phyloP scores from a whole-genome alignment of 768 basidiomycete genomes.

The Goffeauzyma gilvescens region DNA sequence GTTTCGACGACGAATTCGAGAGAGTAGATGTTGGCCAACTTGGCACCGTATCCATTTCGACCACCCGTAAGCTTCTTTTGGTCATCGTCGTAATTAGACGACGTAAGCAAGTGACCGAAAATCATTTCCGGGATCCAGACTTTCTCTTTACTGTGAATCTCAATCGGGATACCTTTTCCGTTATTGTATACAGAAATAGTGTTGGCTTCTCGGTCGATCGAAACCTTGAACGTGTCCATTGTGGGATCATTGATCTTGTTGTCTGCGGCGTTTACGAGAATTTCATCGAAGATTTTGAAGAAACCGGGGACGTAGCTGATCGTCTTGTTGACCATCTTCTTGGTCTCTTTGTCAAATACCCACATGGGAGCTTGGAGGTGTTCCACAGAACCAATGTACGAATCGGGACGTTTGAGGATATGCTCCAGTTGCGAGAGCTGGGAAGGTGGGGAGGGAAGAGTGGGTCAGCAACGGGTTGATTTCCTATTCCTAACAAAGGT shows the following conservation, averaged over 20 bases:
- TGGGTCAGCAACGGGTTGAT: too few species aligned
- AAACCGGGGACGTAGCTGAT: conserved; percentile 83
- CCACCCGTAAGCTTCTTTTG: conserved; percentile 98
- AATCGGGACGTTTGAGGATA: conserved; percentile 35
- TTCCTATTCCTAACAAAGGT: too few species aligned
- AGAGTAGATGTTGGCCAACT: conserved; percentile 95
- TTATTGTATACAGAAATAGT: conserved; percentile 89
- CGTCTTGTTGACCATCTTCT: conserved; percentile 52
- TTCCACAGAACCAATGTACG: conserved; percentile 89
- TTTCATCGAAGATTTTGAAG: conserved; percentile 99
- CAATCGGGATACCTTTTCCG: conserved; percentile 87
- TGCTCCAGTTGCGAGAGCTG: conserved; percentile 91
- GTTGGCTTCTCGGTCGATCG: conserved; percentile 61
- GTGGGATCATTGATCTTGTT: conserved; percentile 90
- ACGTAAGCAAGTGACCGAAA: conserved; percentile 84
- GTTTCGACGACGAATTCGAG: conserved; percentile 86
- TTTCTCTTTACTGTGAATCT: conserved; percentile 79
- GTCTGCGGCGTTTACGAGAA: conserved; percentile 95
- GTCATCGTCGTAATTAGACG: conserved; percentile 94
- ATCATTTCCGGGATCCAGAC: conserved; percentile 94
- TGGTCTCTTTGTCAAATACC: conserved; percentile 70
- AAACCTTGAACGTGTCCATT: conserved; percentile 84
- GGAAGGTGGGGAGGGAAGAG: background rate
- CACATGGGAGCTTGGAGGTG: conserved; percentile 71
- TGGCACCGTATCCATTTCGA: conserved; percentile 95